phyloP scores from a whole-genome alignment of 2,329 filamentous ascomycete species.

The Cytospora piceae region DNA sequence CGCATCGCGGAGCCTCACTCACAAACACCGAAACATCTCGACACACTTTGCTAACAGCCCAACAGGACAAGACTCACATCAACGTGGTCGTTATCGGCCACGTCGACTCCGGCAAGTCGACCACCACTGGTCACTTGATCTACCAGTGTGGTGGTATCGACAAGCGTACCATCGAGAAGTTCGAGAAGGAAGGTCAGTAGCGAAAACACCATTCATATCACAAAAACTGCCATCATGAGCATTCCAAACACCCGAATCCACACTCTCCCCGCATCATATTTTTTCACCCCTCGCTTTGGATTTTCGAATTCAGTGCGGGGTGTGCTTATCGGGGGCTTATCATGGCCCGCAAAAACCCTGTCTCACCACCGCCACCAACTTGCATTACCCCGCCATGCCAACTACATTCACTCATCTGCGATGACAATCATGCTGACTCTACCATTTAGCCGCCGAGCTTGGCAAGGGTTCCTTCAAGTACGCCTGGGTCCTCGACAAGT shows the following conservation, averaged over 20 bases:
- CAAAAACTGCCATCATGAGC: neutral
- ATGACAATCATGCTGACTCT: slow-evolving; percentile 24
- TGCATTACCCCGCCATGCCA: neutral
- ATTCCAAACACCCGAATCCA: neutral
- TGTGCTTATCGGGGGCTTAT: slow-evolving; percentile 26
- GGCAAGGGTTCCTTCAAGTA: slow-evolving; percentile 99
- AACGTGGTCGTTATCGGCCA: slow-evolving; percentile 70
- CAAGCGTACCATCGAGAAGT: slow-evolving; percentile 99
- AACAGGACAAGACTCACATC: slow-evolving; percentile 94
- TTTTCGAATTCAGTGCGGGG: slow-evolving; percentile 32
- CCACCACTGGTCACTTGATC: slow-evolving; percentile 94
- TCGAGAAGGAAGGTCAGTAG: slow-evolving; percentile 87
- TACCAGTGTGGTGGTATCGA: slow-evolving; percentile 99
- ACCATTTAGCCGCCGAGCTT: slow-evolving; percentile 79
- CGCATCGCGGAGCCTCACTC: neutral
- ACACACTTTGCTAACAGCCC: slow-evolving; percentile 50
- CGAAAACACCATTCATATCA: slow-evolving; percentile 2
- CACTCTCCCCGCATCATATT: slow-evolving; percentile 29
- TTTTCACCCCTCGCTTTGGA: slow-evolving; percentile 25
- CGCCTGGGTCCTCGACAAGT: slow-evolving; percentile 99
- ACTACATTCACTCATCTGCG: neutral
- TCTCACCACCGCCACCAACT: slow-evolving; percentile 3
- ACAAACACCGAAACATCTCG: neutral
- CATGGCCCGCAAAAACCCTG: slow-evolving; percentile 4
- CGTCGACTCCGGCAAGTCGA: slow-evolving; percentile 99